These are phyloP conservation scores for Aspergillus tanneri DNA, from an alignment of 2,329 filamentous ascomycete species.

Conservation along the genomic window DNA sequence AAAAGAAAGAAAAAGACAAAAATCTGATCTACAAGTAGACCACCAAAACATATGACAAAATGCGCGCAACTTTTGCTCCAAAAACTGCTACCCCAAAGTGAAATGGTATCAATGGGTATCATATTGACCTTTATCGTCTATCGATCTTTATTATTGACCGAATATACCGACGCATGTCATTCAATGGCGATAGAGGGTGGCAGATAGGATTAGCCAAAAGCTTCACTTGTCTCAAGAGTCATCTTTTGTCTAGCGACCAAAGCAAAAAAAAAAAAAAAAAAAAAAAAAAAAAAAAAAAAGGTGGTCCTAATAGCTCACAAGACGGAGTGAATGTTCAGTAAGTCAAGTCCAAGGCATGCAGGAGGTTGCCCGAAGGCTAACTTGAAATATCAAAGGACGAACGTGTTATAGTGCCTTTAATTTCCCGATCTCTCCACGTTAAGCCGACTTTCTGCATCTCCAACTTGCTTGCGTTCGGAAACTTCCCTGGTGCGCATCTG, in stretches of 20 bases:
- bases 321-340: too few species aligned
- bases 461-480: conserved; percentile 84
- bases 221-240: background rate
- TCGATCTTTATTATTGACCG: conserved; percentile 2
- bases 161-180: background rate
- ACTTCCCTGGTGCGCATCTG: conserved; percentile 72
- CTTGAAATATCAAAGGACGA: background rate
- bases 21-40: background rate
- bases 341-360: too few species aligned
- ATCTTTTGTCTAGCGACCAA: background rate
- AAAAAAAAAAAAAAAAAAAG: too few species aligned
- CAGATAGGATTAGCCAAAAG: background rate
- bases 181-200: background rate
- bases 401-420: conserved; percentile 16
- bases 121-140: conserved; percentile 9
- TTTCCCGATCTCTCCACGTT: conserved; percentile 48
- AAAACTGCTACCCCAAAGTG: background rate
- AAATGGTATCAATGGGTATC: conserved; percentile 12
- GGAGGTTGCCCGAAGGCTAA: too few species aligned
- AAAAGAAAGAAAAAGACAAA: conserved; percentile 1
- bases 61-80: background rate
- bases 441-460: conserved; percentile 77
- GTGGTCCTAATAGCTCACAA: too few species aligned
- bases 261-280: too few species aligned
- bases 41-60: background rate